Conservation (phyloP, 169 alveolate species). For the Eimeria necatrix region DNA sequence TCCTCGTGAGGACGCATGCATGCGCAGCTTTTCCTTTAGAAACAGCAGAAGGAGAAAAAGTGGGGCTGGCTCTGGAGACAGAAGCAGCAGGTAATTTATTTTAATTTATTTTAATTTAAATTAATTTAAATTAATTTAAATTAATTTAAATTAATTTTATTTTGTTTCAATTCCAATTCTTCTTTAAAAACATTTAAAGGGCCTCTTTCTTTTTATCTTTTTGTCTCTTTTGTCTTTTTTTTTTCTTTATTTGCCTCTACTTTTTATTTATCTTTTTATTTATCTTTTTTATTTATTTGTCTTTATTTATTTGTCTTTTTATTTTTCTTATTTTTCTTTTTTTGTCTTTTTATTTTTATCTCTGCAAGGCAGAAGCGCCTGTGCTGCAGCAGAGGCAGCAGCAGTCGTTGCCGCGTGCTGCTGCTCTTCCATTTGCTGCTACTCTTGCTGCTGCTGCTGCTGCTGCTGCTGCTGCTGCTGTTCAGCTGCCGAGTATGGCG, state of each 20-base stretch:
- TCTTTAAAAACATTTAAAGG: background rate
- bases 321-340: background rate
- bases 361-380: slow-evolving; percentile 93
- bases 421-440: slow-evolving; percentile 37
- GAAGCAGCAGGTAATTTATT: no score
- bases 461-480: slow-evolving; percentile 39
- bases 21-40: background rate
- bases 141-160: no score
- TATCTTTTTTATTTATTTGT: background rate
- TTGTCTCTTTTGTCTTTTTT: background rate
- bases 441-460: slow-evolving; percentile 33
- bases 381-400: slow-evolving; percentile 96
- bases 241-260: background rate
- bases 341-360: background rate
- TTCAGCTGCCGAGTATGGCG: background rate
- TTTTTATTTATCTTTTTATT: background rate
- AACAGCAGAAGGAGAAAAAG: background rate
- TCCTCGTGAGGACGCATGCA: no score
- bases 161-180: no score
- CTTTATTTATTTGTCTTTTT: background rate
- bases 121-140: no score
- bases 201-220: background rate
- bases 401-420: slow-evolving; percentile 89
- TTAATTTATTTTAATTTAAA: no score
- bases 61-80: no score